Evolutionary conservation across 495 filamentous ascomycete species (phyloP).

Genomic region (Penicillium ucsense): DNA sequence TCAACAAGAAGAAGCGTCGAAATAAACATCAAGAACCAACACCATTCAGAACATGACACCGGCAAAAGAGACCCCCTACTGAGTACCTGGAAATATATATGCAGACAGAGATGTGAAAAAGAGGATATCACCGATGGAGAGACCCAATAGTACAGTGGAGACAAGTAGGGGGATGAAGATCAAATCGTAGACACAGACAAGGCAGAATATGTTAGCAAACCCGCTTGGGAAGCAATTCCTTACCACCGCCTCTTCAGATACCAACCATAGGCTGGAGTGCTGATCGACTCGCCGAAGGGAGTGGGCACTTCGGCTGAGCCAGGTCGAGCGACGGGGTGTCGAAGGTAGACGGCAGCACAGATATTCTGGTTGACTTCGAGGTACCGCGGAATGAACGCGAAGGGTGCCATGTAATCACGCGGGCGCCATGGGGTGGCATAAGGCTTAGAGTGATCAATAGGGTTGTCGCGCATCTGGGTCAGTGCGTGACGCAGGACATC

Average conservation of each 20-base stretch:
- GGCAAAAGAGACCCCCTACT: conserved; percentile 4
- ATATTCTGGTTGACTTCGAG: conserved; percentile 95
- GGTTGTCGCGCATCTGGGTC: conserved; percentile 55
- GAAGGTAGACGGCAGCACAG: conserved; percentile 88
- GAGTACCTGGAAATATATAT: conserved; percentile 18
- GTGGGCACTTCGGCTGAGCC: conserved; percentile 85
- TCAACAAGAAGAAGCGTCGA: conserved; percentile 8
- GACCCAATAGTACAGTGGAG: conserved; percentile 34
- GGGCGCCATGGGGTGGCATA: conserved; percentile 89
- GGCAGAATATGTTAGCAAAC: background rate
- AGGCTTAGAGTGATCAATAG: conserved; percentile 64
- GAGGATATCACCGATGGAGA: conserved; percentile 10
- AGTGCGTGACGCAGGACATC: conserved; percentile 40
- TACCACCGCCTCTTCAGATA: conserved; percentile 76
- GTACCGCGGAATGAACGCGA: conserved; percentile 91
- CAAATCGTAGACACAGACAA: conserved; percentile 11
- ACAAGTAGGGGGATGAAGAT: conserved; percentile 7
- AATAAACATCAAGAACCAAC: conserved; percentile 18
- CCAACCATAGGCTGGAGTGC: conserved; percentile 83
- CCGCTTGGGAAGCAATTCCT: background rate
- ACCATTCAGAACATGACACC: conserved; percentile 23
- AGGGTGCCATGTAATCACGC: conserved; percentile 77
- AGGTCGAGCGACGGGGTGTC: conserved; percentile 87
- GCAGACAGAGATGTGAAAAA: conserved; percentile 15
- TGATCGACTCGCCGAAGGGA: conserved; percentile 55